phyloP scores from a whole-genome alignment of 2,329 filamentous ascomycete genomes.

The Eutypa lata region DNA sequence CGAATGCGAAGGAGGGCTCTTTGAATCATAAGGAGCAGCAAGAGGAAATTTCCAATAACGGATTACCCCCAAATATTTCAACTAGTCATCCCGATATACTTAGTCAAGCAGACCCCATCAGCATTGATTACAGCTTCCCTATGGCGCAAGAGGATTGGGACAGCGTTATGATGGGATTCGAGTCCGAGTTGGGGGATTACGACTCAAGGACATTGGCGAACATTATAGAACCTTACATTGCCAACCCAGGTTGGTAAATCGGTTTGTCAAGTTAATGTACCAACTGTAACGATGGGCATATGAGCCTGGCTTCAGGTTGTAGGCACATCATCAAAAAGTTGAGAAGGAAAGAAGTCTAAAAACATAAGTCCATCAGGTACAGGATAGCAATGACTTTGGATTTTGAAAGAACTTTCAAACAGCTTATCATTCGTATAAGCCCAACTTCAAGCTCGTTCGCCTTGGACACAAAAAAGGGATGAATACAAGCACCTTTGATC shows the following conservation, averaged over 20 bases:
- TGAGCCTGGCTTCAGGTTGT: no score
- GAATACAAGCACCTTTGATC: no score
- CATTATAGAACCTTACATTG: conserved; percentile 24
- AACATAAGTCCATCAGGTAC: no score
- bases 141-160: conserved; percentile 27
- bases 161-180: conserved; percentile 22
- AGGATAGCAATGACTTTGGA: no score
- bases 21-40: conserved; percentile 2
- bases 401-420: no score
- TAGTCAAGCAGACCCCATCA: background rate
- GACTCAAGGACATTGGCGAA: conserved; percentile 20
- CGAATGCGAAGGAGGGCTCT: conserved; percentile 8
- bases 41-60: conserved; percentile 1
- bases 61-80: background rate
- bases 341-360: no score
- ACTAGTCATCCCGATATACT: background rate
- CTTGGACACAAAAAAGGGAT: no score
- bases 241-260: conserved; percentile 18
- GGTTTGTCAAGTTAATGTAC: no score
- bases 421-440: no score
- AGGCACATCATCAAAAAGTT: no score
- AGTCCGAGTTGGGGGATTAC: conserved; percentile 20
- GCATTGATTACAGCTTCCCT: conserved; percentile 17
- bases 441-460: no score
- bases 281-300: no score